Evolutionary conservation across 1,139 yeast species (phyloP), one percentile per base, ranked within the genome.

Genomic region (Geotrichum aggregatum): DNA sequence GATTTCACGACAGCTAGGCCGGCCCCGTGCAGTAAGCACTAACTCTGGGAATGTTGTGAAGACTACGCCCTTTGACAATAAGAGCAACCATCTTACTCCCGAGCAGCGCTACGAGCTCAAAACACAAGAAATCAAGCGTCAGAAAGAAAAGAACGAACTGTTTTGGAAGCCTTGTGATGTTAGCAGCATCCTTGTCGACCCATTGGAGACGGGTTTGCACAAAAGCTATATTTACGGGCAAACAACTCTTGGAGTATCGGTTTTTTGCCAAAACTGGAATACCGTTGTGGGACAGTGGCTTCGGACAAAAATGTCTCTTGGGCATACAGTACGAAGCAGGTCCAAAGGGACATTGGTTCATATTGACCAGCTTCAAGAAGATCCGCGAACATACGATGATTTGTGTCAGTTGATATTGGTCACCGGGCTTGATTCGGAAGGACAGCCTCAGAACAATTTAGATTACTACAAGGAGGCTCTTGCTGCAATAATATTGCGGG

Each of bases 281-380:
- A 49, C 59, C 2, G 54, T 64, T 7, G 58, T 61, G 11, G 71
- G 69, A 1, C 50, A 55, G 11, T 68, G 71, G 71, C 41, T 66
- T 3, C 58, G 65, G 3, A 45, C 56, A 40, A 68, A 68, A 48
- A 54, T 68, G 4, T 50, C 65, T 24, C 56, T 55, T 31, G 59
- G 55, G 2, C 36, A 49, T 13, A 52, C 49, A 42, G 52, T 40
- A 22, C 42, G 5, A 38, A 39, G 30, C 24, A n/a, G 10, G 36
- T 58, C 31, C 44, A 52, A 45, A 14, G 44, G 42, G 41, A 50
- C 43, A 43, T 40, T 38, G 43, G 45, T 58, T 13, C 46, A 52
- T 11, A 39, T 64, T 16, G 48, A 58, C n/a, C 61, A 63, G 18
- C 55, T 66, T 43, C 60, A 57, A 36, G 58, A 59, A 11, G 56